Evolutionary conservation across 2,329 filamentous ascomycete genomes (phyloP).

Genomic region (Beauveria bassiana): DNA sequence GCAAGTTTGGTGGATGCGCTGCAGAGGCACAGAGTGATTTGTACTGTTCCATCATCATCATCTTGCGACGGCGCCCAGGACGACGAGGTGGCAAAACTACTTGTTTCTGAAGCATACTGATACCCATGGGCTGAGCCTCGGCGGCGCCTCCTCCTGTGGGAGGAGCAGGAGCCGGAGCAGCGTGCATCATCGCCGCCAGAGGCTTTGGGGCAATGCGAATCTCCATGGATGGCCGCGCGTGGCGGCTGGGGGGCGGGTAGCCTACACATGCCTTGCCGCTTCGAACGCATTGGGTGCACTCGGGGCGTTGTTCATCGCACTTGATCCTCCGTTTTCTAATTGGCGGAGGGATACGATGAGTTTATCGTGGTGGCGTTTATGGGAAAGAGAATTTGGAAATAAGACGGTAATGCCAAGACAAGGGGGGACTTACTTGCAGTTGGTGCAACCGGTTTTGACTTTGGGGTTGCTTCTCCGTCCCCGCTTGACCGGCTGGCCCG

Average conservation of each 20-base stretch:
- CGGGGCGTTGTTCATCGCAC: conserved; percentile 56
- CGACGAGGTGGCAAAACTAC: conserved; percentile 25
- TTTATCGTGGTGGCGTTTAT: background rate
- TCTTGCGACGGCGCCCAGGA: background rate
- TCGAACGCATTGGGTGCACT: conserved; percentile 51
- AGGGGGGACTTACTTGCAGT: conserved; percentile 53
- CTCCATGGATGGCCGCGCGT: conserved; percentile 37
- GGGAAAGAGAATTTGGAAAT: background rate
- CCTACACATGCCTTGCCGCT: conserved; percentile 53
- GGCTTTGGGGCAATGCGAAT: conserved; percentile 44
- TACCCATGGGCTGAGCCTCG: background rate
- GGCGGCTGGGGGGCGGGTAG: conserved; percentile 50
- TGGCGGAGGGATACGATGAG: conserved; percentile 9
- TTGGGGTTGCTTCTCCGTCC: conserved; percentile 50
- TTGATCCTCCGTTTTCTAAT: conserved; percentile 54
- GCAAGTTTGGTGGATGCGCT: background rate
- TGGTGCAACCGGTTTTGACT: conserved; percentile 58
- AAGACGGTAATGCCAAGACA: background rate
- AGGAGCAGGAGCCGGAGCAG: conserved; percentile 7
- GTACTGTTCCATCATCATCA: background rate
- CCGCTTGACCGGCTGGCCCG: conserved; percentile 26
- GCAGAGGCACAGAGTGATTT: background rate
- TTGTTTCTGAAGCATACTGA: conserved; percentile 17
- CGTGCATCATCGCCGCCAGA: conserved; percentile 17
- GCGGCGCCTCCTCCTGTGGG: background rate